phyloP scores from a whole-genome alignment of 1,284 basidiomycete genomes.

The Stygiomarasmius scandens region DNA sequence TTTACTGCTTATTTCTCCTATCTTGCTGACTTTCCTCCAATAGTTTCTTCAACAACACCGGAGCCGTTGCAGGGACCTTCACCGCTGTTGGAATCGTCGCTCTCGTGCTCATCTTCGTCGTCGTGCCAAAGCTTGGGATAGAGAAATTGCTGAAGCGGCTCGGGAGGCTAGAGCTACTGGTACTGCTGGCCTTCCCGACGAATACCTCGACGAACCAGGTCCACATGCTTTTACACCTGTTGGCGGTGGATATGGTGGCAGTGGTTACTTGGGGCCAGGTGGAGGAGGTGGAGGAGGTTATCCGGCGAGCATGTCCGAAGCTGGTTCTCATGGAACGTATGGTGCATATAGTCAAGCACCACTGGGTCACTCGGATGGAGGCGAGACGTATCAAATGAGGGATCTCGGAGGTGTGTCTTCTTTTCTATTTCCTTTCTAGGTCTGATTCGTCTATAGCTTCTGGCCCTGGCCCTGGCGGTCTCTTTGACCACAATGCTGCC shows the following conservation, averaged over 20 bases:
- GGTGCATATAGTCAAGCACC: not conserved
- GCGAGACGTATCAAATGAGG: too few species aligned
- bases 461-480: too few species aligned
- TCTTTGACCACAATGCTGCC: too few species aligned
- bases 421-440: too few species aligned
- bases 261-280: not conserved
- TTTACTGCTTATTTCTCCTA: too few species aligned
- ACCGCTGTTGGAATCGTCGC: conserved; percentile 65
- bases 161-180: not conserved
- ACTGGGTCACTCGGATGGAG: too few species aligned
- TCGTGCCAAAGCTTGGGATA: conserved; percentile 67
- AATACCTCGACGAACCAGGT: not conserved
- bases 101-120: conserved; percentile 50
- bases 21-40: not conserved
- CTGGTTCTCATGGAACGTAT: not conserved
- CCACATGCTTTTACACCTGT: not conserved
- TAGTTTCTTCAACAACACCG: conserved; percentile 73
- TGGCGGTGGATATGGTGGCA: not conserved
- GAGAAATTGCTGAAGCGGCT: conserved; percentile 63
- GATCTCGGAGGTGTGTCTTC: too few species aligned
- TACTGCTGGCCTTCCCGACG: not conserved
- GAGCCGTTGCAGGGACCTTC: conserved; percentile 71
- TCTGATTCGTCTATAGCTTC: not conserved
- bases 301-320: not conserved
- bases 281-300: not conserved